A percentile compares a stretch with the other conserved stretches of the same genome.
phyloP scores from a whole-genome alignment of 257 asterid species.

The Scutellaria barbata region DNA sequence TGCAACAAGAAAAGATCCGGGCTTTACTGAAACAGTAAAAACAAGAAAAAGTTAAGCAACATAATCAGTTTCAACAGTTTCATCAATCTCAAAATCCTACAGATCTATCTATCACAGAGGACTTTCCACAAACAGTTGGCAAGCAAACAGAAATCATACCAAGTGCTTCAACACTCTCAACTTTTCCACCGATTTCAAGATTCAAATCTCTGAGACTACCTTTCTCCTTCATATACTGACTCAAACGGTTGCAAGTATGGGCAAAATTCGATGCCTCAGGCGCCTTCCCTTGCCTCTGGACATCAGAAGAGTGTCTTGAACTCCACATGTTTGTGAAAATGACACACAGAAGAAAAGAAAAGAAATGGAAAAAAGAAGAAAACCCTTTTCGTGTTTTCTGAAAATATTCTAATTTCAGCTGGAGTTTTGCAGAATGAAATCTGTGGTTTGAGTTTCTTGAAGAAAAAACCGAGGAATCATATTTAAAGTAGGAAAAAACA shows the following conservation, averaged over 20 bases:
- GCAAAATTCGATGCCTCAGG: constrained; percentile 56
- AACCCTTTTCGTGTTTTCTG: neutral
- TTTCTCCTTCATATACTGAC: constrained; percentile 68
- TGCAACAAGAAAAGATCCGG: constrained; percentile 40
- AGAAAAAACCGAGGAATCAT: neutral
- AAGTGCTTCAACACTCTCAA: constrained; percentile 48
- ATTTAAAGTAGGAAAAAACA: constrained; percentile 5
- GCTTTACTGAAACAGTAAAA: constrained; percentile 51
- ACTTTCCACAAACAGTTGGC: neutral
- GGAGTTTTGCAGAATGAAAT: neutral
- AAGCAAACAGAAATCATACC: constrained; percentile 39
- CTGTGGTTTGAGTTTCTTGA: neutral
- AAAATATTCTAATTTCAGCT: neutral
- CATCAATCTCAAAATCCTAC: neutral
- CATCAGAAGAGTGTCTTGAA: constrained; percentile 24
- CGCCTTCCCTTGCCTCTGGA: constrained; percentile 37
- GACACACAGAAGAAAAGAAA: neutral
- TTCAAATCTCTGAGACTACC: constrained; percentile 63
- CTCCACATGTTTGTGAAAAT: constrained; percentile 43
- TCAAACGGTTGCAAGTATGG: constrained; percentile 77
- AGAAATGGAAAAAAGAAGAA: neutral
- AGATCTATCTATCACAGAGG: constrained; percentile 27
- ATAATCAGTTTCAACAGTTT: neutral
- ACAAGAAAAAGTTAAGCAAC: neutral
- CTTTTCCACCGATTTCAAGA: constrained; percentile 56